Evolutionary conservation across 768 basidiomycete genomes (phyloP).

Genomic region (Rubroboletus pulcherrimus): DNA sequence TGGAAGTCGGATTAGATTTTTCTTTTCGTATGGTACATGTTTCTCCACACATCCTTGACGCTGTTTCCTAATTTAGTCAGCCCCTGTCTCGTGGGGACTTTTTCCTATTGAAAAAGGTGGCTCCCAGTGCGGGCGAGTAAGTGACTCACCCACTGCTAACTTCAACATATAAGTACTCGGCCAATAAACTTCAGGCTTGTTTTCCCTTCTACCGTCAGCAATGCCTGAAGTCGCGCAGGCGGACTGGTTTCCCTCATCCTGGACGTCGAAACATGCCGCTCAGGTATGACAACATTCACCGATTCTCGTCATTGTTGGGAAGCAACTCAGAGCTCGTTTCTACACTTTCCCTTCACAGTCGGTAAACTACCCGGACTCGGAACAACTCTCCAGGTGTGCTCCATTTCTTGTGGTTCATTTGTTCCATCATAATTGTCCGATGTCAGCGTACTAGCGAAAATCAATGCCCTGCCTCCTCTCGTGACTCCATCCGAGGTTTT

Average conservation of each 20-base stretch:
- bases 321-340: background rate
- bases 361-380: conserved; percentile 67
- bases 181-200: background rate
- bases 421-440: background rate
- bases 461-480: conserved; percentile 77
- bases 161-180: background rate
- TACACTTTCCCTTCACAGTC: conserved; percentile 38
- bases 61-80: no score
- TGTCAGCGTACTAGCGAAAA: conserved; percentile 71
- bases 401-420: background rate
- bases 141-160: background rate
- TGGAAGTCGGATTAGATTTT: no score
- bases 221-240: conserved; percentile 12
- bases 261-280: conserved; percentile 72
- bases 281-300: conserved; percentile 48
- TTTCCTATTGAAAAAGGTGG: no score
- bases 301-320: background rate
- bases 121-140: no score
- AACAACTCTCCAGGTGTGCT: conserved; percentile 53
- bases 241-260: conserved; percentile 72
- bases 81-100: no score
- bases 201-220: background rate
- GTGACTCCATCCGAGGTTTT: conserved; percentile 91
- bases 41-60: no score
- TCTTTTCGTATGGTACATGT: no score